phyloP scores from a whole-genome alignment of 352 stramenopile species.

The Ochromonadaceae sp. region DNA sequence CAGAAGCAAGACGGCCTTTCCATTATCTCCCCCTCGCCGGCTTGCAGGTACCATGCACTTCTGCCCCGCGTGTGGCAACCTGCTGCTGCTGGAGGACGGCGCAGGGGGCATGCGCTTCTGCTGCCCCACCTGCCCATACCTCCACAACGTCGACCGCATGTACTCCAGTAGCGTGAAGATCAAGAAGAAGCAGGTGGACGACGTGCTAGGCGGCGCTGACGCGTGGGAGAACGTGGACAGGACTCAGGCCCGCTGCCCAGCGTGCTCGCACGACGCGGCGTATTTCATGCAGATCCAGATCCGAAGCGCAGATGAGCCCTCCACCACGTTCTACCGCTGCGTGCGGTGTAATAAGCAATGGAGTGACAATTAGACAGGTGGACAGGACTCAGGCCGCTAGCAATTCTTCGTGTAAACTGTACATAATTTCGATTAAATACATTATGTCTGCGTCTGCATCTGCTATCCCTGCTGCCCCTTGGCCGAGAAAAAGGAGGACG shows the following conservation, averaged over 20 bases:
- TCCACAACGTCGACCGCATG: constrained; percentile 29
- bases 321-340: constrained; percentile 99
- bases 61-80: constrained; percentile 34
- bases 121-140: constrained; percentile 56
- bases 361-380: constrained; percentile 50
- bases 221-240: constrained; percentile 97
- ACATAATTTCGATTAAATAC: too few species aligned
- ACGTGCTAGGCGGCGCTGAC: constrained; percentile 89
- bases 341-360: constrained; percentile 92
- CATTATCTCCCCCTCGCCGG: too few species aligned
- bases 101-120: constrained; percentile 34
- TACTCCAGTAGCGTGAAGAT: constrained; percentile 35
- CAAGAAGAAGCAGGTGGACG: constrained; percentile 92
- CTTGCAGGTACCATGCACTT: too few species aligned
- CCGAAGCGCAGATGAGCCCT: constrained; percentile 89
- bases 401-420: too few species aligned
- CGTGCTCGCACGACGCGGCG: constrained; percentile 54
- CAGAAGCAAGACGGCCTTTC: too few species aligned
- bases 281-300: constrained; percentile 99
- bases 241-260: constrained; percentile 44
- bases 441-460: too few species aligned
- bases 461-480: too few species aligned
- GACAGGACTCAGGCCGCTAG: background rate
- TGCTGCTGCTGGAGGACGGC: constrained; percentile 28
- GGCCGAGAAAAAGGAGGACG: too few species aligned